Conservation (phyloP, 192 early-diverging fungal species). For the Coemansia sp. region DNA sequence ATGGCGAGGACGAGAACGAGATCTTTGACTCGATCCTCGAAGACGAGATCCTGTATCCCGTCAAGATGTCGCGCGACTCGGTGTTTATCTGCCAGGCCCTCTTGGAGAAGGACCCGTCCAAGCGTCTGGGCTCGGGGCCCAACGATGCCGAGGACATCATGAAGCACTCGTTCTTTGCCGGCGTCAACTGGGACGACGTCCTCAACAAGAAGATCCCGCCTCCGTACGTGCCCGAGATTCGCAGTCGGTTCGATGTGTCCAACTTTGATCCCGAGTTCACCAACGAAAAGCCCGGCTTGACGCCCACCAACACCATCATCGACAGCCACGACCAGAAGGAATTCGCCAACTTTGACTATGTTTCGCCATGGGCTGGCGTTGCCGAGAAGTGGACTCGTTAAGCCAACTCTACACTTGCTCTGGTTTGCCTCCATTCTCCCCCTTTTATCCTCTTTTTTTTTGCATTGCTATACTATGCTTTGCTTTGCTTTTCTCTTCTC, state of each 20-base stretch:
- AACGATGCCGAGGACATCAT: slow-evolving; percentile 92
- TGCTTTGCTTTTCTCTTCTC: too few relatives aligned
- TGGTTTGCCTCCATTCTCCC: background rate
- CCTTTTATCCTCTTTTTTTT: slow-evolving; percentile 3
- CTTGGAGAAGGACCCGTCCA: slow-evolving; percentile 81
- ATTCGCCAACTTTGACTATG: slow-evolving; percentile 91
- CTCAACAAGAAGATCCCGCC: slow-evolving; percentile 81
- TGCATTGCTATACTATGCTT: too few relatives aligned
- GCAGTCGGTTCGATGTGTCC: slow-evolving; percentile 77
- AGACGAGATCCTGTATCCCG: slow-evolving; percentile 92
- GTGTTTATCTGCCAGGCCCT: slow-evolving; percentile 89
- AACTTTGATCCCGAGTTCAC: slow-evolving; percentile 99
- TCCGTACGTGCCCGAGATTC: slow-evolving; percentile 86
- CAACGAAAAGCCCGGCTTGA: slow-evolving; percentile 86
- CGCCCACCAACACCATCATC: slow-evolving; percentile 83
- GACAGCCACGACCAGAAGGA: slow-evolving; percentile 84
- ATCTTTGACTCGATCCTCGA: slow-evolving; percentile 97
- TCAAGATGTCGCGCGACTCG: slow-evolving; percentile 89
- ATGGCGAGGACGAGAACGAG: slow-evolving; percentile 94
- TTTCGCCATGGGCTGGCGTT: slow-evolving; percentile 78
- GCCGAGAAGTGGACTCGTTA: slow-evolving; percentile 54
- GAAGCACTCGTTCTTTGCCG: slow-evolving; percentile 89
- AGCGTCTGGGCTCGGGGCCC: slow-evolving; percentile 78
- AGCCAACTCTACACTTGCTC: background rate
- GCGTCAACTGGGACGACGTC: slow-evolving; percentile 95